Conservation (phyloP, 116 monocot species). For the Cymodocea nodosa region DNA sequence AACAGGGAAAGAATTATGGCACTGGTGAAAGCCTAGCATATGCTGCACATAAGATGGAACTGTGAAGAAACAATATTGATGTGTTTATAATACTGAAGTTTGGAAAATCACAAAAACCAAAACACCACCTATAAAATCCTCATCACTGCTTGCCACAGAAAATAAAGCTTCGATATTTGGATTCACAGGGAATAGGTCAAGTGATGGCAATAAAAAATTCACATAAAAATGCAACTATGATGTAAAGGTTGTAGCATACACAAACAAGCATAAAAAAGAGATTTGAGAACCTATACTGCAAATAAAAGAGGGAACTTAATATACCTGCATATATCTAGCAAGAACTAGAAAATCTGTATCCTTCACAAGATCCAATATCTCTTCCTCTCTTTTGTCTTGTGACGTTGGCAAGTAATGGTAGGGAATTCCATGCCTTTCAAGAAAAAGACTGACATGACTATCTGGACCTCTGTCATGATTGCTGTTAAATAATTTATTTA, state of each 20-base stretch:
- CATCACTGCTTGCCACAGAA: too few species aligned
- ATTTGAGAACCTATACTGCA: not conserved
- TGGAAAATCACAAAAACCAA: too few species aligned
- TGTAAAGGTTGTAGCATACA: not conserved
- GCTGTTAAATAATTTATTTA: constrained; percentile 26
- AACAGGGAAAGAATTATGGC: too few species aligned
- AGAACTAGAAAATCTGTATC: constrained; percentile 88
- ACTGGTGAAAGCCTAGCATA: too few species aligned
- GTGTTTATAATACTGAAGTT: too few species aligned
- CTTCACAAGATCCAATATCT: constrained; percentile 60
- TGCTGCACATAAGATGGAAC: too few species aligned
- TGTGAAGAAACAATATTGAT: too few species aligned
- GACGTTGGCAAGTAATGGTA: constrained; percentile 64
- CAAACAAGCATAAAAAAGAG: not conserved
- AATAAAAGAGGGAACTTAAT: not conserved
- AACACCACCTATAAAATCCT: too few species aligned
- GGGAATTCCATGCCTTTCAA: constrained; percentile 80
- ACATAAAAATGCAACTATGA: not conserved
- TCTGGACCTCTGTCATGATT: constrained; percentile 73
- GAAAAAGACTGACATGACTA: constrained; percentile 72
- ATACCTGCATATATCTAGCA: constrained; percentile 98
- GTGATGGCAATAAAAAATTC: too few species aligned
- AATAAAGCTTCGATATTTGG: too few species aligned
- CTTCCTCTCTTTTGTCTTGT: constrained; percentile 67
- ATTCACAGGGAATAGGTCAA: too few species aligned